Evolutionary conservation across 495 filamentous ascomycete species (phyloP).

Genomic region (Neurospora africana): DNA sequence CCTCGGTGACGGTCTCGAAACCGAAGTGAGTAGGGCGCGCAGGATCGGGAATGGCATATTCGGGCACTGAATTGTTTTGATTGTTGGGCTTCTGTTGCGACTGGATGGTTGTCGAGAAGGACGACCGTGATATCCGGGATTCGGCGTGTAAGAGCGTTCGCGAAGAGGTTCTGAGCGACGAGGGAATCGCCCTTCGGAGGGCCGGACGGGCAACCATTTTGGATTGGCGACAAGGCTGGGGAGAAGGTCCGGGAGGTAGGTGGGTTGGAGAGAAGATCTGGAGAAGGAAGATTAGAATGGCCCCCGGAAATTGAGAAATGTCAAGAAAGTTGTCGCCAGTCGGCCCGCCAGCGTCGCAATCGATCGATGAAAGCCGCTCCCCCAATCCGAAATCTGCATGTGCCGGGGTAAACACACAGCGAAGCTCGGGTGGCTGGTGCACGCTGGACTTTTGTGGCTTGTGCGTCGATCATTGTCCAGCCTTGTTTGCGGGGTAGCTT

Average conservation of each 20-base stretch:
- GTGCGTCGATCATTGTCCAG: neutral
- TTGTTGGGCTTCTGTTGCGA: constrained; percentile 1
- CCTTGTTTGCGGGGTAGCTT: neutral
- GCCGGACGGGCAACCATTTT: constrained; percentile 17
- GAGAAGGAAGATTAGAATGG: neutral
- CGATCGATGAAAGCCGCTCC: neutral
- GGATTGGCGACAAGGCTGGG: neutral
- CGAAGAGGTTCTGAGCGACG: constrained; percentile 3
- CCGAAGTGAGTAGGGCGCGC: constrained; percentile 84
- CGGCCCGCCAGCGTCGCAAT: neutral
- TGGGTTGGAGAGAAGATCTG: neutral
- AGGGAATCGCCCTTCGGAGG: constrained; percentile 16
- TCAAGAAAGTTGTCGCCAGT: neutral
- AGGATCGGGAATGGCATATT: constrained; percentile 31
- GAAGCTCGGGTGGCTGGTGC: neutral
- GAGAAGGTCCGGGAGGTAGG: neutral
- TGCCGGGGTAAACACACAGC: neutral
- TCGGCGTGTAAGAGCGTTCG: neutral
- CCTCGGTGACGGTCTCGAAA: constrained; percentile 75
- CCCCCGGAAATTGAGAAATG: neutral
- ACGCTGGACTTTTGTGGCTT: neutral
- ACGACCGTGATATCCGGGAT: constrained; percentile 6
- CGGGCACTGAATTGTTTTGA: constrained; percentile 13
- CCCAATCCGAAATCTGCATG: neutral
- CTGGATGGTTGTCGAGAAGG: constrained; percentile 14